phyloP scores from a whole-genome alignment of 2,329 filamentous ascomycete species.

The Xylaria multiplex region DNA sequence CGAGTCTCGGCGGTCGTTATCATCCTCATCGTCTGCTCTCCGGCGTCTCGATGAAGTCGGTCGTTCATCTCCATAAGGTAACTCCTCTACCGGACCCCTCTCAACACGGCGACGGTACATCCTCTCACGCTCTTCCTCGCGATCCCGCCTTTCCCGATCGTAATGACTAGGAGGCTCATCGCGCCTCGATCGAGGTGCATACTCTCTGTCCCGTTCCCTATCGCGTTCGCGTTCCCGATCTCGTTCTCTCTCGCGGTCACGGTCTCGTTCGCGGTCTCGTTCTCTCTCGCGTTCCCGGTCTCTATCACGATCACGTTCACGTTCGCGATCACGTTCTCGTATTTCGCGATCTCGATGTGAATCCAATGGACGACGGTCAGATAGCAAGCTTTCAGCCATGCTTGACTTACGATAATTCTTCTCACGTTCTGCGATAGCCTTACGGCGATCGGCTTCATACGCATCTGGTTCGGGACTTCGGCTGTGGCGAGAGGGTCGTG shows the following conservation, averaged over 20 bases:
- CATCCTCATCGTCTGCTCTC: constrained; percentile 80
- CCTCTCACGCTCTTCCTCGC: constrained; percentile 90
- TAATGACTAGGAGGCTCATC: constrained; percentile 74
- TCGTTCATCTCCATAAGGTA: constrained; percentile 86
- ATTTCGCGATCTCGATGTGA: constrained; percentile 57
- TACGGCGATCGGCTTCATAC: constrained; percentile 94
- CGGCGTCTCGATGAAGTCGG: constrained; percentile 75
- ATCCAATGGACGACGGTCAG: constrained; percentile 61
- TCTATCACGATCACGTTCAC: constrained; percentile 57
- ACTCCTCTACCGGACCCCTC: constrained; percentile 80
- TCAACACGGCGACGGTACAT: constrained; percentile 79
- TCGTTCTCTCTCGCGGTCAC: constrained; percentile 51
- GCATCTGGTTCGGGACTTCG: constrained; percentile 92
- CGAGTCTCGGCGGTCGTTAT: constrained; percentile 70
- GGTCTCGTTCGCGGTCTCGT: constrained; percentile 51
- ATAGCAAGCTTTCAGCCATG: constrained; percentile 71
- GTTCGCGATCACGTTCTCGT: constrained; percentile 53
- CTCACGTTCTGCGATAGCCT: constrained; percentile 92
- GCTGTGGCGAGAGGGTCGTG: constrained; percentile 71
- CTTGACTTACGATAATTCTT: constrained; percentile 87
- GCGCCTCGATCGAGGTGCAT: constrained; percentile 64
- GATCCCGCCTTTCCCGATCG: constrained; percentile 85
- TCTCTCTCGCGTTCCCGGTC: constrained; percentile 54
- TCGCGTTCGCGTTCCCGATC: constrained; percentile 53
- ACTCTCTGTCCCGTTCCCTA: constrained; percentile 59